Conservation (phyloP, 306 rosid genomes). For the Carpinus fangiana region DNA sequence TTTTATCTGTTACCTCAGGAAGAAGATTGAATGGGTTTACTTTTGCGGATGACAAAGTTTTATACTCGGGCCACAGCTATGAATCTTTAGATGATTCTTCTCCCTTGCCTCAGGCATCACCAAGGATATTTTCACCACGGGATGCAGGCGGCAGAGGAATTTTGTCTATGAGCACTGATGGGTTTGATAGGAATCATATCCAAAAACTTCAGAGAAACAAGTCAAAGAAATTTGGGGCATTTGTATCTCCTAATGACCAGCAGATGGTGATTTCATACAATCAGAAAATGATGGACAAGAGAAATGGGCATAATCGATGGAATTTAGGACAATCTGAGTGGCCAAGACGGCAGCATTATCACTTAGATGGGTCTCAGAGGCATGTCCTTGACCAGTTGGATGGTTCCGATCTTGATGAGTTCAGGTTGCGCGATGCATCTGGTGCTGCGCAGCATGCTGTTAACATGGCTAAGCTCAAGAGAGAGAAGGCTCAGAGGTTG, state of each 20-base stretch:
- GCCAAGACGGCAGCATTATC: slow-evolving; percentile 47
- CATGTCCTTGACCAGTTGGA: slow-evolving; percentile 54
- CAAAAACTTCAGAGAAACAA: slow-evolving; percentile 53
- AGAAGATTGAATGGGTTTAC: slow-evolving; percentile 70
- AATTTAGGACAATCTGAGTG: slow-evolving; percentile 42
- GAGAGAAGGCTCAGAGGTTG: slow-evolving; percentile 71
- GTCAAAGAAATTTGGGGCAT: slow-evolving; percentile 53
- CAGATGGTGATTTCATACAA: slow-evolving; percentile 32
- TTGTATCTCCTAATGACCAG: slow-evolving; percentile 41
- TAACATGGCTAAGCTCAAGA: slow-evolving; percentile 62
- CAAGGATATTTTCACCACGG: slow-evolving; percentile 63
- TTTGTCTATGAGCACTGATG: slow-evolving; percentile 44
- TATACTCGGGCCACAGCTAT: slow-evolving; percentile 55
- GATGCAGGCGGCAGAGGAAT: slow-evolving; percentile 50
- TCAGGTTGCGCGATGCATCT: slow-evolving; percentile 55
- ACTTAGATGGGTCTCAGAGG: slow-evolving; percentile 46
- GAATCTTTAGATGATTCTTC: slow-evolving; percentile 85
- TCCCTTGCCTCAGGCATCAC: slow-evolving; percentile 57
- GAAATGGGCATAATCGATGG: slow-evolving; percentile 50
- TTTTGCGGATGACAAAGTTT: slow-evolving; percentile 61
- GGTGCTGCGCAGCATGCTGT: slow-evolving; percentile 67
- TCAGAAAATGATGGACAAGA: slow-evolving; percentile 47
- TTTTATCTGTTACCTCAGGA: slow-evolving; percentile 55
- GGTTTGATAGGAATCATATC: slow-evolving; percentile 51
- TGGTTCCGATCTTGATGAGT: slow-evolving; percentile 65